Evolutionary conservation across 2,329 filamentous ascomycete species (phyloP), one percentile per base, ranked within the genome.

Genomic region (Colletotrichum chrysophilum): DNA sequence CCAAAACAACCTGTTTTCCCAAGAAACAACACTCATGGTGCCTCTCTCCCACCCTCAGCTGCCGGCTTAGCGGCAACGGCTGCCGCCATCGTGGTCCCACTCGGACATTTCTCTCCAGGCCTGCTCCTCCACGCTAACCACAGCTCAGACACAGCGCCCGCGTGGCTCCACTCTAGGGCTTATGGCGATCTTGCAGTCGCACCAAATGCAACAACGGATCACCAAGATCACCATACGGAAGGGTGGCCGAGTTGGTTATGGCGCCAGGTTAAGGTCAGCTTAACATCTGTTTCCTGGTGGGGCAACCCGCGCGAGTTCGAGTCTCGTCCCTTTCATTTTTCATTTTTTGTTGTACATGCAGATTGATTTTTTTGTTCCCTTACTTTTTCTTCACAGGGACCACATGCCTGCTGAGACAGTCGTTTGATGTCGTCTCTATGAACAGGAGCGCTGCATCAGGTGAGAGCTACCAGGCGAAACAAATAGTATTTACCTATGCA

Each of bases 161-260:
- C 43, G 43, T 52, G 16, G 34, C 36, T 62, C 36, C 61, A 75
- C 52, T 18, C 26, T 21, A 72, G 38, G 69, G 64, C 7, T 68
- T 68, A 67, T 72, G 0, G 7, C 4, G 6, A 64, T 16, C 43
- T 58, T 72, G 32, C 0, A 18, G 8, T 34, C 26, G 32, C 4
- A 3, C 1, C 18, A 1, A 5, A 1, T 6, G 3, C 26, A 43
- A 10, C 28, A 14, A 5, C 36, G 0, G 12, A 61, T 61, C 67
- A 18, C 21, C n/a, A 48, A 13, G 55, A 68, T 75, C 56, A 24
- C 6, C n/a, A 9, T 3, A 32, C 43, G 73, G 73, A 72, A 75
- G 73, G 73, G 73, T 75, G 73, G 73, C 73, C 73, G 73, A 75
- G 73, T 75, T 75, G 73, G 73, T 75, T 75, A 75, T 75, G 73